These are phyloP conservation scores for Yamadazyma conglobata DNA, from an alignment of 1,139 yeast species.

Conservation along the genomic window DNA sequence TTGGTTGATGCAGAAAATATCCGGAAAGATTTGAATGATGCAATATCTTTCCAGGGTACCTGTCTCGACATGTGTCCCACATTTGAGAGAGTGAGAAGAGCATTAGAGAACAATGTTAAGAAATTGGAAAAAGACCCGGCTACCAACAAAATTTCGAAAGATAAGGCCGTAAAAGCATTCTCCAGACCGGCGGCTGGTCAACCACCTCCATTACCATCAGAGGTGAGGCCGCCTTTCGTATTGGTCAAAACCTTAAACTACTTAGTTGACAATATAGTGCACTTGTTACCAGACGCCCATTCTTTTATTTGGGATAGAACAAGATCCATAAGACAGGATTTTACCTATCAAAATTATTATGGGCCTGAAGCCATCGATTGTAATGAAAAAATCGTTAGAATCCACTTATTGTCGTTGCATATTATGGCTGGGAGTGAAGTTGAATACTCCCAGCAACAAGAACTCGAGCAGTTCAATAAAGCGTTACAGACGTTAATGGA, in stretches of 20 bases:
- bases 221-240: slow-evolving; percentile 88
- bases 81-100: slow-evolving; percentile 86
- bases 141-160: slow-evolving; percentile 60
- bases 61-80: slow-evolving; percentile 95
- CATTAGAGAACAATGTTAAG: slow-evolving; percentile 84
- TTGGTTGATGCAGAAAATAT: slow-evolving; percentile 86
- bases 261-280: slow-evolving; percentile 60
- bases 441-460: slow-evolving; percentile 92
- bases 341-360: slow-evolving; percentile 88
- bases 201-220: slow-evolving; percentile 96
- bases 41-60: slow-evolving; percentile 82
- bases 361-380: slow-evolving; percentile 95
- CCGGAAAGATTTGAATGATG: slow-evolving; percentile 78
- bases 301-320: slow-evolving; percentile 98
- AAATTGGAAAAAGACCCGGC: slow-evolving; percentile 66
- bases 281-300: slow-evolving; percentile 76
- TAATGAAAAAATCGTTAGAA: slow-evolving; percentile 86
- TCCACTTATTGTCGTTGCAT: slow-evolving; percentile 80
- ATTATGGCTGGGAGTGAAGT: slow-evolving; percentile 76
- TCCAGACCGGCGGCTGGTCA: slow-evolving; percentile 98
- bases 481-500: slow-evolving; percentile 87
- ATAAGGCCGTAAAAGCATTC: slow-evolving; percentile 83
- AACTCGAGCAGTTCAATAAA: slow-evolving; percentile 89
- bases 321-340: slow-evolving; percentile 95
- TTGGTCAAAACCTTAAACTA: slow-evolving; percentile 64